Base-by-base conservation (phyloP, 2,329 filamentous ascomycete genomes). In the Colletotrichum nymphaeae region DNA sequence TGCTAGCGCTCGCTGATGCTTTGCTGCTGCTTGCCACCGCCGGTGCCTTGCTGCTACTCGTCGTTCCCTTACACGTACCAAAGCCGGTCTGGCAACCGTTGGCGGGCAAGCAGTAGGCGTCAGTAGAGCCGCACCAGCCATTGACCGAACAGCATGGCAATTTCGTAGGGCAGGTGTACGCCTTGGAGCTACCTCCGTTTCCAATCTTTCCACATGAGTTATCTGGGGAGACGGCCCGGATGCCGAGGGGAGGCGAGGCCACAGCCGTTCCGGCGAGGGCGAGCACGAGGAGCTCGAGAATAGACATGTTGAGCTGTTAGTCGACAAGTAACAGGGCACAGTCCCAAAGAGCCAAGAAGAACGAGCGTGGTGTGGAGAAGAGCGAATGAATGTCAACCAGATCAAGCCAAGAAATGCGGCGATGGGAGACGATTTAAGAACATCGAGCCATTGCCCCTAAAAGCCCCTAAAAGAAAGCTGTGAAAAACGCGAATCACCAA, bases 51-150 rank as follows among this genome's bases (percentile, higher is more conserved):
- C 16, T 62, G 37, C 70, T 60, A 28, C 59, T 55, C 26, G 62
- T 62, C 5, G 37, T 53, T 22, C 42, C 42, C 42, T n/a, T 49
- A 26, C 71, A 74, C 16, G 56, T 79, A 7, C 80, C 81, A 58
- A 77, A 82, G 22, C 56, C 76, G 12, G 77, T 63, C 75, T 85
- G 84, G 73, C 84, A 86, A 26, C 82, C 84, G 2, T 72, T 77
- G 37, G 78, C 78, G 73, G 58, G 58, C 49, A 74, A 32, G 32
- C 84, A 86, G 73, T 86, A 82, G 42, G 80, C 82, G 22, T 77
- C 78, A 1, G 81, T 81, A 22, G 76, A 77, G 52, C 86, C 84
- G 74, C 84, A 86, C 76, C 79, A 82, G 22, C 79, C 79, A 32
- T 63, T 56, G 11, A 67, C 58, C 0, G 79, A 81, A 57, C 80